Percentiles rank a stretch among this genome's conserved stretches.
These are phyloP conservation scores for Tricholoma furcatifolium DNA, from an alignment of 768 basidiomycete genomes.

Conservation along the genomic window DNA sequence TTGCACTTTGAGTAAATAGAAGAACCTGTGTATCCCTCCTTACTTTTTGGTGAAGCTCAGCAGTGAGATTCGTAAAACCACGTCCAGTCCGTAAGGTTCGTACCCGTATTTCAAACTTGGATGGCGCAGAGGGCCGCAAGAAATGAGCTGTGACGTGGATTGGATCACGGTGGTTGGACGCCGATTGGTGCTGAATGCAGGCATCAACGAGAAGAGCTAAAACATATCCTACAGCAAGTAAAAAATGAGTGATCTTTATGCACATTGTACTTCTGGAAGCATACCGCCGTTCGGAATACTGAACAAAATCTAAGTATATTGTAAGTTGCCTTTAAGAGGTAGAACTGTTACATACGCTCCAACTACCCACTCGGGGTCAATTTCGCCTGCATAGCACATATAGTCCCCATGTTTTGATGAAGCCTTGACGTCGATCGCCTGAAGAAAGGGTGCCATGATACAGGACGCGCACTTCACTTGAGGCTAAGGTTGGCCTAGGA, in stretches of 20 bases:
- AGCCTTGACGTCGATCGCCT: constrained; percentile 29
- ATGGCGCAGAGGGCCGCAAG: constrained; percentile 41
- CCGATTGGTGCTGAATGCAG: constrained; percentile 48
- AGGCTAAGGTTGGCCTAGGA: no score
- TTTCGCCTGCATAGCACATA: constrained; percentile 32
- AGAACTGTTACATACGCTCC: constrained; percentile 35
- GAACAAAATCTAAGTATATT: neutral
- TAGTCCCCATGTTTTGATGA: constrained; percentile 11
- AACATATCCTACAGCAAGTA: constrained; percentile 46
- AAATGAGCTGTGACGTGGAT: constrained; percentile 63
- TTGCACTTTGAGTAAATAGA: neutral
- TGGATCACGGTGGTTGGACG: constrained; percentile 46
- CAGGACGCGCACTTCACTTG: no score
- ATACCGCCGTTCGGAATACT: constrained; percentile 58
- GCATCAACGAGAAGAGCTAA: constrained; percentile 55
- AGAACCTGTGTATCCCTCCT: neutral
- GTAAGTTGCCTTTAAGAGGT: constrained; percentile 5
- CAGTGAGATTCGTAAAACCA: constrained; percentile 55
- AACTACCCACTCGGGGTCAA: constrained; percentile 47
- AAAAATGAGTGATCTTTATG: neutral
- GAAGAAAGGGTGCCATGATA: constrained; percentile 38
- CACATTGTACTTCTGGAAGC: neutral
- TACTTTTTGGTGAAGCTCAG: constrained; percentile 60
- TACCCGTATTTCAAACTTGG: constrained; percentile 47
- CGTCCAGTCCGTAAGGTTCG: constrained; percentile 47